Evolutionary conservation across 257 asterid genomes (phyloP), one percentile per base, ranked within the genome.

Genomic region (Solanum piurae): DNA sequence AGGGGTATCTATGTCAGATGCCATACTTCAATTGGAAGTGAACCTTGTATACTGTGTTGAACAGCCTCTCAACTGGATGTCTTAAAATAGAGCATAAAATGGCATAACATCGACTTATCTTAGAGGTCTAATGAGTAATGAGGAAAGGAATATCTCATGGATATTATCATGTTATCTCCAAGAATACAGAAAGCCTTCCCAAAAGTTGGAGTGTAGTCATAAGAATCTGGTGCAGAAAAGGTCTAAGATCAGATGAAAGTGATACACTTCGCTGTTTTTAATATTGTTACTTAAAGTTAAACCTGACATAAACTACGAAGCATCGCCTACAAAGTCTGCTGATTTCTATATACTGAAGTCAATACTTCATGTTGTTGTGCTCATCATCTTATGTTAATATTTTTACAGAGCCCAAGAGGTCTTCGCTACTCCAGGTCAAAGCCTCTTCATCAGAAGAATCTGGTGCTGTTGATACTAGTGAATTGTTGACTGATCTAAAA

Each of bases 371-470:
- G 25, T 88, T 20, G 60, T 37, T 80, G 29, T 38, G 84, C 86
- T 86, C 69, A 76, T 87, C 37, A 36, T 87, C 74, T 75, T 83
- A 86, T 46, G 37, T 87, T 88, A 27, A 29, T 44, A 25, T 86
- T 84, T 89, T 73, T 91, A 71, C 89, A 96, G 99, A 79, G 87
- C 85, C 92, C 27, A 91, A 92, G 88, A 92, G 94, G 91, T 75
- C 95, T 83, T 89, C 93, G 83, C 90, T 90, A 88, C 84, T 93
- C 86, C 89, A 80, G 49, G 93, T 90, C 88, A 97, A 92, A 89
- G 98, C 99, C 84, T 83, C 96, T 42, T 95, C 98, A 34, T 95
- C 99, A 23, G 98, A 95, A 5, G 98, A 96, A 91, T 64, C 96
- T 36, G 31, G 91, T 14, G 76, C 87, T n/a, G 83, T 93, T 5